Evolutionary conservation across 495 filamentous ascomycete genomes (phyloP).

Genomic region (Bacidia gigantensis): DNA sequence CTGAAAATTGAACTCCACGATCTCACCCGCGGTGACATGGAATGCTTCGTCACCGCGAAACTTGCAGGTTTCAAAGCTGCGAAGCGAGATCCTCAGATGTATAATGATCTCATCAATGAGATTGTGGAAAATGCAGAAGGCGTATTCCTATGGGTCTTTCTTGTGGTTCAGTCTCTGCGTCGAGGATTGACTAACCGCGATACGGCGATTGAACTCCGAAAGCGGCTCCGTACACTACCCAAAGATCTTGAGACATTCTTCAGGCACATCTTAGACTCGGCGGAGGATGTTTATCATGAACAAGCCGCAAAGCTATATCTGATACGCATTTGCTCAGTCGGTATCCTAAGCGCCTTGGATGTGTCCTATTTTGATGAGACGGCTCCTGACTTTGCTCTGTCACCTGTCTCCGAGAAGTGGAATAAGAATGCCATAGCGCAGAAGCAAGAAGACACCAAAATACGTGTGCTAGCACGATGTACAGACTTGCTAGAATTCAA

Average conservation of each 20-base stretch:
- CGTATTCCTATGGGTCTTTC: slow-evolving; percentile 25
- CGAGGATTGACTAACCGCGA: slow-evolving; percentile 13
- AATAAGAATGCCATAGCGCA: not conserved
- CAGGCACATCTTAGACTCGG: slow-evolving; percentile 6
- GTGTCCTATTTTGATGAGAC: slow-evolving; percentile 6
- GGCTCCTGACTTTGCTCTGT: not conserved
- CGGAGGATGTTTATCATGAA: slow-evolving; percentile 7
- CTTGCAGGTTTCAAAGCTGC: not conserved
- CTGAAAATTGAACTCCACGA: slow-evolving; percentile 3
- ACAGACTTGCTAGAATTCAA: not conserved
- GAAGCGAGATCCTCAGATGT: not conserved
- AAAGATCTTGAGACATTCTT: slow-evolving; percentile 10
- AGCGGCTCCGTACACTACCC: slow-evolving; percentile 9
- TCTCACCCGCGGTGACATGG: slow-evolving; percentile 3
- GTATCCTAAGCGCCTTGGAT: not conserved
- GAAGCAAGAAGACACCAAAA: not conserved
- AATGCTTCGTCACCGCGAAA: not conserved
- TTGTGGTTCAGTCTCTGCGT: slow-evolving; percentile 16
- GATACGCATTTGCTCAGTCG: not conserved
- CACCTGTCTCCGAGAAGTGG: not conserved
- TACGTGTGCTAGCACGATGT: not conserved
- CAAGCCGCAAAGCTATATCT: slow-evolving; percentile 7
- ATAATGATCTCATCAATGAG: slow-evolving; percentile 7
- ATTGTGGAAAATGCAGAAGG: slow-evolving; percentile 22
- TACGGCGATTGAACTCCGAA: slow-evolving; percentile 3